A percentile compares a stretch with the other conserved stretches of the same genome.
phyloP scores from a whole-genome alignment of 1,284 basidiomycete species.

The Schizophyllum commune region DNA sequence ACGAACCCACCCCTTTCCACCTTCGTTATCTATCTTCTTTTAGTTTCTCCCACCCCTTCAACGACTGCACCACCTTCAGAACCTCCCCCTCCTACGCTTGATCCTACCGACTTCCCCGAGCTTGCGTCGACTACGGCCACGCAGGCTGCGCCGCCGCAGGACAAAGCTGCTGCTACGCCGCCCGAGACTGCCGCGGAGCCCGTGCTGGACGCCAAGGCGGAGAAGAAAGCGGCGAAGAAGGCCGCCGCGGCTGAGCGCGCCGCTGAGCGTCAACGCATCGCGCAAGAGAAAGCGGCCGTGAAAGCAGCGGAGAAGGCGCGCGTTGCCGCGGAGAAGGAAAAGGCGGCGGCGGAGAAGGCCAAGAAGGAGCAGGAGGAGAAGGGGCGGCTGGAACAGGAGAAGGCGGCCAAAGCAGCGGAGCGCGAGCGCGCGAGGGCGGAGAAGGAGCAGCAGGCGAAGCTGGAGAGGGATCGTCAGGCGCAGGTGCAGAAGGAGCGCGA shows the following conservation, averaged over 20 bases:
- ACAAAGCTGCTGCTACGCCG: not conserved
- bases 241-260: conserved; percentile 52
- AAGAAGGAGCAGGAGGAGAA: conserved; percentile 25
- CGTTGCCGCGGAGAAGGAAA: conserved; percentile 34
- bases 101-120: conserved; percentile 68
- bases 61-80: conserved; percentile 25
- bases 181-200: not conserved
- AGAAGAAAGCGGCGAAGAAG: conserved; percentile 54
- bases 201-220: conserved; percentile 32
- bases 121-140: conserved; percentile 26
- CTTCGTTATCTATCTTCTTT: conserved; percentile 17
- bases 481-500: conserved; percentile 22
- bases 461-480: conserved; percentile 22
- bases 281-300: conserved; percentile 44
- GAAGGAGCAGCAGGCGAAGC: conserved; percentile 18
- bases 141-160: conserved; percentile 5
- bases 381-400: conserved; percentile 19
- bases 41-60: conserved; percentile 32
- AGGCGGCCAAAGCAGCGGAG: conserved; percentile 9
- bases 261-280: conserved; percentile 43
- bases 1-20: conserved; percentile 41
- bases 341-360: conserved; percentile 28
- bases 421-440: conserved; percentile 13
- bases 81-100: conserved; percentile 44
- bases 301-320: conserved; percentile 44